A percentile compares a stretch with the other conserved stretches of the same genome.
phyloP scores from a whole-genome alignment of 2,329 filamentous ascomycete genomes.

The Chrysoporthe austroafricana region DNA sequence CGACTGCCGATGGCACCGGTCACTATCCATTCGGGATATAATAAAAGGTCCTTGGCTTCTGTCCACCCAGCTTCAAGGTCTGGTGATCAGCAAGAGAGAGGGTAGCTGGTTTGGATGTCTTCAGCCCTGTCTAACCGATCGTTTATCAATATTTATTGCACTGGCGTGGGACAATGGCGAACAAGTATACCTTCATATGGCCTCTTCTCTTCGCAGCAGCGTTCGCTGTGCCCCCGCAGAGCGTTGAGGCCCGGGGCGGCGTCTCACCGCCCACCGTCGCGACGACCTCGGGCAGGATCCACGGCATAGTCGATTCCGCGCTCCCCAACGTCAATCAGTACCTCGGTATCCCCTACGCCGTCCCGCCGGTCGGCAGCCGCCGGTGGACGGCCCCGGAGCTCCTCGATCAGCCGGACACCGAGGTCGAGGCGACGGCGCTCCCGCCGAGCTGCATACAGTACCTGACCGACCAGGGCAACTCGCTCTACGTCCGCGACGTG shows the following conservation, averaged over 20 bases:
- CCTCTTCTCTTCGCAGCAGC: not conserved
- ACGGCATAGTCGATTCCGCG: conserved; percentile 27
- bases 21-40: not conserved
- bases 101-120: not conserved
- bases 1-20: not conserved
- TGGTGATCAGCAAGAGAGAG: not conserved
- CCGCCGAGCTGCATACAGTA: conserved; percentile 34
- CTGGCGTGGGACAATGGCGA: not conserved
- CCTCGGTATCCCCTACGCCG: conserved; percentile 38
- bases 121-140: not conserved
- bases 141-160: not conserved
- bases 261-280: not conserved
- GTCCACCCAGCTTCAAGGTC: not conserved
- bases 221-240: not conserved
- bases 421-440: conserved; percentile 29
- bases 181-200: not conserved
- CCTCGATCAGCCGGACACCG: conserved; percentile 24
- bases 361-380: conserved; percentile 34
- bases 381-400: conserved; percentile 35
- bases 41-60: not conserved
- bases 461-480: conserved; percentile 24
- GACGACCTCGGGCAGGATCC: conserved; percentile 24
- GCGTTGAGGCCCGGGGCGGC: not conserved
- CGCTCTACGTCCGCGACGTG: conserved; percentile 23
- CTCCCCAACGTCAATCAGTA: conserved; percentile 34